Base-by-base conservation (phyloP, 1,139 yeast genomes). In the Suhomyces terraborum region DNA sequence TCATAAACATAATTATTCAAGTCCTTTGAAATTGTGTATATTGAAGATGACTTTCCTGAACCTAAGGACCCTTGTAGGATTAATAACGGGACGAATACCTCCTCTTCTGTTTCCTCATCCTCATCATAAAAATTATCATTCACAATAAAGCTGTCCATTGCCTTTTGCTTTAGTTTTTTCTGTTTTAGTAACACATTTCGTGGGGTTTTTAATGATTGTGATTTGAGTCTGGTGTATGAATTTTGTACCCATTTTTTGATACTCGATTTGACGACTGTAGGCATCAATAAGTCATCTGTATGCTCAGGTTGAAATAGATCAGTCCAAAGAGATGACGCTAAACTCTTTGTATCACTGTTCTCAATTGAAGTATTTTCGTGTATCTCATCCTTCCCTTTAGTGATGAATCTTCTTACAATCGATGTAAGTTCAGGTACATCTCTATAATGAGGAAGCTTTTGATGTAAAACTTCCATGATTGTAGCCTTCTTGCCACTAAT, bases 1-100 rank as follows among this genome's bases (percentile, higher is more conserved):
- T 93, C 98, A 57, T 87, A 84, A 1, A 91, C 86, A 51, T 82
- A 86, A 0, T 94, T 93, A 18, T 71, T 68, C 6, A 84, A 54
- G 42, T 82, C 82, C 7, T 76, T 67, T 56, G 86, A 80, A 2
- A 85, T 77, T 0, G 95, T 80, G 49, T 86, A 79, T 0, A 93
- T 73, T 0, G 91, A 64, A 0, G 89, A 75, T 0, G 95, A 84
- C 58, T 93, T 93, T 1, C 96, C 95, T 7, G 80, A 70, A 0
- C 96, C 96, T 1, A 74, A 59, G 0, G 82, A 78, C 0, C 98
- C 98, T 45, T 74, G 69, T 1, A 93, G 55, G 4, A 93, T 77
- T 52, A 88, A 61, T 5, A 84, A 55, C 0, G 93, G 93, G 2
- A 80, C 75, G 51, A 74, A 80, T 0, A 63, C 44, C 14, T 68